Percentiles rank a stretch among this genome's conserved stretches.
These are phyloP conservation scores for Lactarius vividus DNA, from an alignment of 768 basidiomycete genomes.

Conservation along the genomic window DNA sequence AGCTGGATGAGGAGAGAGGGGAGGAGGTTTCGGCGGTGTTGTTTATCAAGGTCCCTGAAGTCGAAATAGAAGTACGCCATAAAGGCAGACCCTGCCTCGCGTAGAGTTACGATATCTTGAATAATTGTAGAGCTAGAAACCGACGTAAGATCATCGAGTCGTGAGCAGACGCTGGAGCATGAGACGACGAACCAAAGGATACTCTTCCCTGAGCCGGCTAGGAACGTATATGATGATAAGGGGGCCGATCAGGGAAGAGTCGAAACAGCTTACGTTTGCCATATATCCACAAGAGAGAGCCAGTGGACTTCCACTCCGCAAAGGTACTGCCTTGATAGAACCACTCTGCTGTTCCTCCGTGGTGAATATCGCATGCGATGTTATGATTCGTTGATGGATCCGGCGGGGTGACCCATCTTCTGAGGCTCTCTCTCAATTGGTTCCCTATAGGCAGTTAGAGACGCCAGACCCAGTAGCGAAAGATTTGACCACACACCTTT, in stretches of 20 bases:
- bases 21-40: too few species aligned
- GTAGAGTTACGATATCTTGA: not conserved
- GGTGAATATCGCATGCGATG: not conserved
- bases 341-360: not conserved
- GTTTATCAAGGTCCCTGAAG: too few species aligned
- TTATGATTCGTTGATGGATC: not conserved
- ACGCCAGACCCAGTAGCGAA: not conserved
- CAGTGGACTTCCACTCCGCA: not conserved
- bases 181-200: too few species aligned
- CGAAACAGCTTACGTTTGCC: not conserved
- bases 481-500: not conserved
- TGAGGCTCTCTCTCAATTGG: not conserved
- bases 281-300: not conserved
- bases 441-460: not conserved
- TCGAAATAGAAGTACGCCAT: too few species aligned
- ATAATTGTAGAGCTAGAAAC: not conserved
- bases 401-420: not conserved
- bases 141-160: too few species aligned
- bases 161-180: too few species aligned
- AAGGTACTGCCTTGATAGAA: not conserved
- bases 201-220: not conserved
- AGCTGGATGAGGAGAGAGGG: too few species aligned
- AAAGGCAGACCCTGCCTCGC: too few species aligned
- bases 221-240: not conserved
- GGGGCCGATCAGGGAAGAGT: not conserved